Base-by-base conservation (phyloP, 805 yeast species). In the Saccharomycopsis schoenii region DNA sequence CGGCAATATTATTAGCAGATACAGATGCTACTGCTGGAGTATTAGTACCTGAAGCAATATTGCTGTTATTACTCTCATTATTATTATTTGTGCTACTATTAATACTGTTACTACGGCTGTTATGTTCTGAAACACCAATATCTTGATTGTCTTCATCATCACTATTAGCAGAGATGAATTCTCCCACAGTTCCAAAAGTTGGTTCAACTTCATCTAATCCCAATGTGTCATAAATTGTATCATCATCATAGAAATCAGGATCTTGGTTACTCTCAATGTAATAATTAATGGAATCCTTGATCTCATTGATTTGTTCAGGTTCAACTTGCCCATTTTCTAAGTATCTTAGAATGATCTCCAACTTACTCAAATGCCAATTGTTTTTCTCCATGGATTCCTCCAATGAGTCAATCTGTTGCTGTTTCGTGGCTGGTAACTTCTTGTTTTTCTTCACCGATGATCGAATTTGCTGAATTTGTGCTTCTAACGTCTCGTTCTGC, bases 201-300 rank as follows among this genome's bases (percentile, higher is more conserved):
- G 62, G 61, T 29, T 63, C 64, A 12, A 63, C 61, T 29, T 83
- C 86, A 63, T 79, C 85, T 54, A 91, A 51, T 52, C 87, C 92
- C 66, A 94, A 79, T 62, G 86, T 91, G 67, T 94, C 97, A 73
- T 93, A 94, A 63, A 93, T 82, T 10, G 89, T 91, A 67, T 92
- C 97, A 69, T 93, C 97, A 69, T 93, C 97, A 25, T 92, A 86
- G 71, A 90, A 93, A 68, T 92, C 97, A 3, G 85, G 92, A 61
- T 91, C 97, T 72, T 88, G 94, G 69, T 93, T 94, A 65, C 91
- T 88, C 66, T 94, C 98, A 40, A 94, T 96, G 72, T 90, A 92
- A 74, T 93, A 93, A 66, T 82, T 88, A 70, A 93, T 88, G 71
- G 92, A 97, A 59, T 93, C 98, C 70, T 86, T 85, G 61, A 90